Evolutionary conservation across 805 yeast species (phyloP).

Genomic region (Ogataea zsoltii): DNA sequence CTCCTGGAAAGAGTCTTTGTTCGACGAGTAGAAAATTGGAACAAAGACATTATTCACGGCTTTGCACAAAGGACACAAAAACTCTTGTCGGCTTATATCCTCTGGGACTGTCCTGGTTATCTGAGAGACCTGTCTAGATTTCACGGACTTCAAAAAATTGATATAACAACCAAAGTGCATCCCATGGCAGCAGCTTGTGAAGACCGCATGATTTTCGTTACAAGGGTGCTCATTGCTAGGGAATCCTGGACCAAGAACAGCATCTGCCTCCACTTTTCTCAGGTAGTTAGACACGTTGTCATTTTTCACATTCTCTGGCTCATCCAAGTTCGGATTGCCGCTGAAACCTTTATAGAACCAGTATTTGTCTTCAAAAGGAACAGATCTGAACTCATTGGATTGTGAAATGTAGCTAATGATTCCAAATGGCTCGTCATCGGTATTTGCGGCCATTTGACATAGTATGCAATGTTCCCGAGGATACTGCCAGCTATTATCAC

Average conservation of each 20-base stretch:
- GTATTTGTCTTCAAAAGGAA: constrained; percentile 63
- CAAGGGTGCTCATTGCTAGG: constrained; percentile 38
- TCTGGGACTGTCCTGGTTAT: constrained; percentile 84
- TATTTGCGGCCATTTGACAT: constrained; percentile 72
- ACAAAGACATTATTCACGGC: constrained; percentile 81
- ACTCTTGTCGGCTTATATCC: constrained; percentile 66
- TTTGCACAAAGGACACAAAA: constrained; percentile 88
- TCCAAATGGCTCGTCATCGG: constrained; percentile 68
- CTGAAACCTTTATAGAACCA: constrained; percentile 69
- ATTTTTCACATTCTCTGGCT: constrained; percentile 7
- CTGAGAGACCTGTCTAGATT: constrained; percentile 58
- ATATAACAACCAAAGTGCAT: constrained; percentile 81
- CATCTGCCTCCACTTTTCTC: constrained; percentile 35
- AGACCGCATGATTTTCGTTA: constrained; percentile 47
- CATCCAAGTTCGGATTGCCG: constrained; percentile 45
- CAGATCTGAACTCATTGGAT: constrained; percentile 58
- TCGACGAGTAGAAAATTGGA: constrained; percentile 66
- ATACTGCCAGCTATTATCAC: constrained; percentile 57
- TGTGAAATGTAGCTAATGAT: constrained; percentile 62
- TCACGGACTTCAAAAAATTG: constrained; percentile 58
- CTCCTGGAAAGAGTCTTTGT: constrained; percentile 30
- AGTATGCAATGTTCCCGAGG: constrained; percentile 77
- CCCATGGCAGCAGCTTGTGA: constrained; percentile 90
- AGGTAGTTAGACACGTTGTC: constrained; percentile 40
- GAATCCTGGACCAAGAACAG: constrained; percentile 74